These are phyloP conservation scores for Entomortierella parvispora DNA, from an alignment of 192 early-diverging fungal genomes.

Conservation along the genomic window DNA sequence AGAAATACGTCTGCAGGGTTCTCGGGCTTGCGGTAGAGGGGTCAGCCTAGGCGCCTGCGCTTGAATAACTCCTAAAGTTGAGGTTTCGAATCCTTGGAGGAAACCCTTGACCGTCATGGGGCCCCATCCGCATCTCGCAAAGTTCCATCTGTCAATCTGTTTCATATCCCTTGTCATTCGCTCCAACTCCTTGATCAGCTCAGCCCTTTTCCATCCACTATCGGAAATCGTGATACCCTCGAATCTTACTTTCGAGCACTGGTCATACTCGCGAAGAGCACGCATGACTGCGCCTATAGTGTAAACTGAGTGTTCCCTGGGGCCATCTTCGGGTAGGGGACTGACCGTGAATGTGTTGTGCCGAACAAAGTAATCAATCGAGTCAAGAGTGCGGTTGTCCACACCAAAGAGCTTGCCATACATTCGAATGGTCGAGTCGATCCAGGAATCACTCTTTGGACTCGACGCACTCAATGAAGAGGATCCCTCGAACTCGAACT, in stretches of 20 bases:
- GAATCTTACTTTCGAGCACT: slow-evolving; percentile 34
- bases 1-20: slow-evolving; percentile 31
- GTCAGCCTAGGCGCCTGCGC: neutral
- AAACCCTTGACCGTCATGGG: slow-evolving; percentile 25
- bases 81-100: slow-evolving; percentile 14
- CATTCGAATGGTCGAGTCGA: slow-evolving; percentile 12
- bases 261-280: slow-evolving; percentile 32
- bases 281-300: slow-evolving; percentile 28
- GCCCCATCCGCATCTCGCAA: slow-evolving; percentile 42
- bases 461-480: neutral
- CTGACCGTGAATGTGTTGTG: slow-evolving; percentile 21
- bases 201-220: slow-evolving; percentile 35
- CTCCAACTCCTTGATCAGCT: slow-evolving; percentile 37
- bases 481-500: slow-evolving; percentile 6
- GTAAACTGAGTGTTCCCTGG: slow-evolving; percentile 9
- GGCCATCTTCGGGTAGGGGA: slow-evolving; percentile 10
- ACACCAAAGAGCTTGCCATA: slow-evolving; percentile 29
- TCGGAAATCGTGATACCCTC: slow-evolving; percentile 22
- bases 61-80: no score
- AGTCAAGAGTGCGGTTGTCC: neutral
- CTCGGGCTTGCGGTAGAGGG: neutral
- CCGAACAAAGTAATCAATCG: slow-evolving; percentile 11
- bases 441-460: slow-evolving; percentile 12
- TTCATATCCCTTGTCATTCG: slow-evolving; percentile 42
- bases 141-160: slow-evolving; percentile 39